A percentile compares a stretch with the other conserved stretches of the same genome.
These are phyloP conservation scores for Alternaria sp. DNA, from an alignment of 2,329 filamentous ascomycete genomes.

Conservation along the genomic window DNA sequence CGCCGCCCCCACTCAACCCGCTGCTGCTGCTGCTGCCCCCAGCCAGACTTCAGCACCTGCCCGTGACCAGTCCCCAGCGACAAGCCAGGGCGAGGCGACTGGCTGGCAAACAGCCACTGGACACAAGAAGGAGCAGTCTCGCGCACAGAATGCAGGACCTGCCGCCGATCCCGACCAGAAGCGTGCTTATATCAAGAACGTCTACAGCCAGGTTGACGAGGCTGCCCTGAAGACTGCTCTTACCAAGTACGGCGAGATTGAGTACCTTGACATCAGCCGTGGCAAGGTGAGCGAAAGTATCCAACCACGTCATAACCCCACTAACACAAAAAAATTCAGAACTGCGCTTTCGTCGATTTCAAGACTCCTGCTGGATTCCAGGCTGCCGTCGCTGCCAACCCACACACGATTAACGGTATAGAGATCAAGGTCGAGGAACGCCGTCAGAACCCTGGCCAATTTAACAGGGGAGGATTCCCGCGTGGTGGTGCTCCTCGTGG, in stretches of 20 bases:
- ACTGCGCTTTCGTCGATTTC: slow-evolving; percentile 97
- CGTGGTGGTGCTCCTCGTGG: slow-evolving; percentile 60
- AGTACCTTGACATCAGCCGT: slow-evolving; percentile 70
- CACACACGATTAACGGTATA: slow-evolving; percentile 83
- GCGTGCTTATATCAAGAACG: slow-evolving; percentile 93
- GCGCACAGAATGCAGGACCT: slow-evolving; percentile 71
- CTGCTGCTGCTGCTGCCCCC: slow-evolving; percentile 34
- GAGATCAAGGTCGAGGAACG: slow-evolving; percentile 89
- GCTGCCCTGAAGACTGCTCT: slow-evolving; percentile 75
- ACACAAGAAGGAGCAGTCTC: slow-evolving; percentile 84
- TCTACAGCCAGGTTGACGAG: slow-evolving; percentile 84
- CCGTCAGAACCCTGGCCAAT: slow-evolving; percentile 63
- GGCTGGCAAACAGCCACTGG: slow-evolving; percentile 88
- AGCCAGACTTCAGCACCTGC: slow-evolving; percentile 46
- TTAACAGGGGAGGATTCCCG: slow-evolving; percentile 48
- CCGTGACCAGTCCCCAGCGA: slow-evolving; percentile 49
- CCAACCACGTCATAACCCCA: not conserved
- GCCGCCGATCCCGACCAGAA: slow-evolving; percentile 75
- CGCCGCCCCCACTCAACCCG: slow-evolving; percentile 45
- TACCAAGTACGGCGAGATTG: slow-evolving; percentile 71
- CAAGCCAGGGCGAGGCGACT: slow-evolving; percentile 64
- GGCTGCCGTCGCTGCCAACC: slow-evolving; percentile 83
- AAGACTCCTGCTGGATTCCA: slow-evolving; percentile 81
- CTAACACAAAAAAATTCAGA: slow-evolving; percentile 63
- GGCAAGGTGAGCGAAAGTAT: slow-evolving; percentile 71